These are phyloP conservation scores for Candida succiphila DNA, from an alignment of 805 yeast genomes.

Conservation along the genomic window DNA sequence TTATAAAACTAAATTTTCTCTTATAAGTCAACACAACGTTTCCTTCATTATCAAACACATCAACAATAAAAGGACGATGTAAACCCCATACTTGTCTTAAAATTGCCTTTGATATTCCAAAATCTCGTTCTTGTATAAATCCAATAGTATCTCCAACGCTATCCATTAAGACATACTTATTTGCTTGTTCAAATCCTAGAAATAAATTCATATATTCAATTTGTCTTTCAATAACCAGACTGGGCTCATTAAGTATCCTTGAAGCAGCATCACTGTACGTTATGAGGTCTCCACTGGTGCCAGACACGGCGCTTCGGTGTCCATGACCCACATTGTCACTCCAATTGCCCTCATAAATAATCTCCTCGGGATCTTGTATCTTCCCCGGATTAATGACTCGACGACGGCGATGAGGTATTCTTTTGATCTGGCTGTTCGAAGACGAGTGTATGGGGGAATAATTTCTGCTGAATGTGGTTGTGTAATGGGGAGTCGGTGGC, in stretches of 20 bases:
- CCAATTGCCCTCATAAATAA: too few species aligned
- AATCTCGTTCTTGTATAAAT: constrained; percentile 71
- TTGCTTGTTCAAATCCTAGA: constrained; percentile 88
- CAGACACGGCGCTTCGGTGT: too few species aligned
- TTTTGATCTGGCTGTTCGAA: too few species aligned
- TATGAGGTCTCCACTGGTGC: too few species aligned
- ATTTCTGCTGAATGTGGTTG: too few species aligned
- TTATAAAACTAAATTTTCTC: constrained; percentile 81
- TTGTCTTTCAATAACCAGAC: constrained; percentile 78
- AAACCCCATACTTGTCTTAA: constrained; percentile 75
- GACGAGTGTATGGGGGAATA: too few species aligned
- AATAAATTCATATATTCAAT: constrained; percentile 82
- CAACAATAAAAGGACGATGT: constrained; percentile 80
- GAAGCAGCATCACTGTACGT: neutral
- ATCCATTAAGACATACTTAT: constrained; percentile 65
- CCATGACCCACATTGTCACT: too few species aligned
- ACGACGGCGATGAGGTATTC: too few species aligned
- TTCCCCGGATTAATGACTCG: too few species aligned
- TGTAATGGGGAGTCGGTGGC: too few species aligned
- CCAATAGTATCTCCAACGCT: constrained; percentile 69
- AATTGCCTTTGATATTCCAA: constrained; percentile 56
- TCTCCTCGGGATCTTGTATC: too few species aligned
- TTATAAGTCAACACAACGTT: constrained; percentile 54
- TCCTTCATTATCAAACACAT: constrained; percentile 56
- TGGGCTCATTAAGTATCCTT: constrained; percentile 60